These are phyloP conservation scores for Elaeagnus macrophylla DNA, from an alignment of 306 rosid genomes.

Conservation along the genomic window DNA sequence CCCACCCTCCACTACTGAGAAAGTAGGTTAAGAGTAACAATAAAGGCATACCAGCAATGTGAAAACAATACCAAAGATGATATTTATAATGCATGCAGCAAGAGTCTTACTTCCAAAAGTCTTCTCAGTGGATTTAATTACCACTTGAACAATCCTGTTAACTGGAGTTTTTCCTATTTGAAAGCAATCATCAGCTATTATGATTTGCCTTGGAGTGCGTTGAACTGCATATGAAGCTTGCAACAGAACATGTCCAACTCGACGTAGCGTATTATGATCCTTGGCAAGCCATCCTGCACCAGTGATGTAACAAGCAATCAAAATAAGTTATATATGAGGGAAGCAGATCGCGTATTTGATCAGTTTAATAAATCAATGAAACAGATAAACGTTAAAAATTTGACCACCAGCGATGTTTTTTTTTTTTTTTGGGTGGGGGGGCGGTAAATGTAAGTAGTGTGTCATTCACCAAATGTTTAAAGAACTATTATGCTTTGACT, in stretches of 20 bases:
- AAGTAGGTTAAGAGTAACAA: not conserved
- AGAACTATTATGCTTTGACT: too few relatives aligned
- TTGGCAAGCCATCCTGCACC: constrained; percentile 81
- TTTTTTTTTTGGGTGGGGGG: too few relatives aligned
- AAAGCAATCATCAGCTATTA: constrained; percentile 91
- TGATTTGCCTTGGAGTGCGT: constrained; percentile 68
- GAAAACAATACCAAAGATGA: not conserved
- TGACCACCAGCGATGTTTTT: too few relatives aligned
- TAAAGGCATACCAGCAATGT: not conserved
- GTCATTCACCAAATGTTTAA: not conserved
- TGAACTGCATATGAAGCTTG: constrained; percentile 57
- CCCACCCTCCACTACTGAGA: not conserved
- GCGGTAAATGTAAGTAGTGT: not conserved
- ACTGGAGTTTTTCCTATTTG: constrained; percentile 58
- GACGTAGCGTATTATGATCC: constrained; percentile 65
- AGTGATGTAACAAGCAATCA: constrained; percentile 15
- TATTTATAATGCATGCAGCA: not conserved
- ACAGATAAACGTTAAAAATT: too few relatives aligned
- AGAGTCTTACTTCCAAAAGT: constrained; percentile 80
- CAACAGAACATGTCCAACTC: constrained; percentile 78
- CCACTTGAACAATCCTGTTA: constrained; percentile 70
- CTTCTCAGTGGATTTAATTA: constrained; percentile 69
- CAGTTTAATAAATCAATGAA: not conserved
- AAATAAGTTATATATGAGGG: constrained; percentile 5
- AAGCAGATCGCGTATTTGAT: not conserved